Base-by-base conservation (phyloP, 1,139 yeast species). In the Sugiyamaella paludigena region DNA sequence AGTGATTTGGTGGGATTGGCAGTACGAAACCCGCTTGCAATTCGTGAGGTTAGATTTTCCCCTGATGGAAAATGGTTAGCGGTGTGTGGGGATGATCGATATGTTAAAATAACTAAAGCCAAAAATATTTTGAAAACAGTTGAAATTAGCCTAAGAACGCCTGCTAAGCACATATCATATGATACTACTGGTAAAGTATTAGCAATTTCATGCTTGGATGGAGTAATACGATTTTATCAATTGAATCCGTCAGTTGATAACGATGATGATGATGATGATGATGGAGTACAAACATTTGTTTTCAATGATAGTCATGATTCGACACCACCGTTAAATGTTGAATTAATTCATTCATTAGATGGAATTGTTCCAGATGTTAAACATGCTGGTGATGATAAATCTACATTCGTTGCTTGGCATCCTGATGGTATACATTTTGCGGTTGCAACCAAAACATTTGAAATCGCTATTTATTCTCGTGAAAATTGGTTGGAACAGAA, bases 61-160 rank as follows among this genome's bases (percentile, higher is more conserved):
- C 86, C 84, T 52, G 85, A 81, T 52, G 95, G 91, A 0, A 74
- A 78, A 44, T 76, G 85, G 69, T 71, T 80, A 2, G 79, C 87
- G 1, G 76, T 83, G 48, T 92, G 88, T 28, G 94, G 96, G 47
- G 94, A 87, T 60, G 94, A 86, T 54, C 76, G 78, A 46, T 79
- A 80, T 53, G 72, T 86, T 48, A 72, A 75, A 8, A 60, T 87
- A 1, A 70, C 86, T 2, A 83, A 80, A 53, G 59, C 78, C 13
- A 69, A 67, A n/a, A 73, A 74, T 36, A 69, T 70, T 26, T 61
- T 67, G 2, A 58, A 61, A 10, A 63, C 69, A 1, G 61, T 67
- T 26, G 69, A 67, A 31, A 44, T 44, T 35, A 51, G 36, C 75
- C 5, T 87, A 80, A 55, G 85, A 78, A 65, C 52, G 8, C 62